A percentile compares a stretch with the other conserved stretches of the same genome.
Conservation (phyloP, 352 stramenopile species). For the Peronosclerospora sorghi region DNA sequence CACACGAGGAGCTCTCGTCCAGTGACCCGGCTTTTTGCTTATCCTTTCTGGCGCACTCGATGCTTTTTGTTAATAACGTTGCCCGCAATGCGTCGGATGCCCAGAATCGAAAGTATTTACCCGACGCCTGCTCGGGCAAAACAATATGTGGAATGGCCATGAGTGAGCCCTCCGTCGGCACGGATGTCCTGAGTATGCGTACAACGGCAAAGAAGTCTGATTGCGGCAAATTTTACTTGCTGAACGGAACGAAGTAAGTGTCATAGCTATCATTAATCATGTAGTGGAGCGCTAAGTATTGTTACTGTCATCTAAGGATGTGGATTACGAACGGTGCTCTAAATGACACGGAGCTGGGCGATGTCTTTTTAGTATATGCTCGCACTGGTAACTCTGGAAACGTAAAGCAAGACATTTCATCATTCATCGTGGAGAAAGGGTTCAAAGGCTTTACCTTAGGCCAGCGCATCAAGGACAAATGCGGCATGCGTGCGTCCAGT, state of each 20-base stretch:
- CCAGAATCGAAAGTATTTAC: conserved; percentile 86
- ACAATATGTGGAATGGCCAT: conserved; percentile 99
- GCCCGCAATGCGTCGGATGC: conserved; percentile 81
- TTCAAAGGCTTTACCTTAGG: conserved; percentile 94
- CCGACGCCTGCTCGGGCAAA: conserved; percentile 84
- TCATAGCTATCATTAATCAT: neutral
- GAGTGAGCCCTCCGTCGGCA: conserved; percentile 95
- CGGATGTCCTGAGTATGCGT: conserved; percentile 91
- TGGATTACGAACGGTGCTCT: conserved; percentile 99
- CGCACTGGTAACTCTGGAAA: conserved; percentile 84
- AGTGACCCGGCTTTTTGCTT: conserved; percentile 97
- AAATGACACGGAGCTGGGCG: conserved; percentile 89
- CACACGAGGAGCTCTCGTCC: conserved; percentile 93
- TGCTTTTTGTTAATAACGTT: conserved; percentile 92
- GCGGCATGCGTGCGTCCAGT: conserved; percentile 93
- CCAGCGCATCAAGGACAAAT: conserved; percentile 98
- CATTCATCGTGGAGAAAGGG: conserved; percentile 96
- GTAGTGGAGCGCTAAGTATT: neutral
- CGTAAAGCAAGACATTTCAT: conserved; percentile 88
- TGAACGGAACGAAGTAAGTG: conserved; percentile 78
- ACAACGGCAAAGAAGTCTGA: conserved; percentile 86
- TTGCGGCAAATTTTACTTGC: conserved; percentile 85
- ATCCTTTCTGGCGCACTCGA: conserved; percentile 92
- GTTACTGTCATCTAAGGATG: conserved; percentile 62
- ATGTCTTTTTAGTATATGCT: conserved; percentile 98